Conservation (phyloP, 176 grass and related monocot genomes). For the Raddia guianensis region DNA sequence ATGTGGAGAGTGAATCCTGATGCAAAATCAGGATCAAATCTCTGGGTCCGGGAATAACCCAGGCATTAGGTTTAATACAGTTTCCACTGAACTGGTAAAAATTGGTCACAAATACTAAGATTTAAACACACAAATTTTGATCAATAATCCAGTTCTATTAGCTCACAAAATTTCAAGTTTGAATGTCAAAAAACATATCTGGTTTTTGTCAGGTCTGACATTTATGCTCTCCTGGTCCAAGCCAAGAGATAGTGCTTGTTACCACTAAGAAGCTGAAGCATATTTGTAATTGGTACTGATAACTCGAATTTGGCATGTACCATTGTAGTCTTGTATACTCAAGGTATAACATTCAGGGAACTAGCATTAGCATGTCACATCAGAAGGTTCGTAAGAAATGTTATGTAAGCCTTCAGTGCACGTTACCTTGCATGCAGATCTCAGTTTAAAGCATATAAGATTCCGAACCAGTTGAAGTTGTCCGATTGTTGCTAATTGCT, state of each 20-base stretch:
- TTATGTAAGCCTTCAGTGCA: conserved; percentile 9
- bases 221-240: conserved; percentile 7
- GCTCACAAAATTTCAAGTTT: background rate
- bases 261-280: background rate
- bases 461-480: conserved; percentile 68
- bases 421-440: conserved; percentile 64
- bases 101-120: background rate
- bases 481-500: conserved; percentile 73
- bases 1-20: conserved; percentile 3
- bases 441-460: conserved; percentile 64
- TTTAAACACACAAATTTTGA: background rate
- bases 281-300: background rate
- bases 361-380: background rate
- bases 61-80: background rate
- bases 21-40: conserved; percentile 12
- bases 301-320: background rate
- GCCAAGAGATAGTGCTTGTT: background rate
- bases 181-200: background rate
- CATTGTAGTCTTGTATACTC: background rate
- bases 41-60: background rate
- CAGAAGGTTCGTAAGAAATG: conserved; percentile 3
- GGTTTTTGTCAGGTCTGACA: background rate
- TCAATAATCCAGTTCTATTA: background rate
- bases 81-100: background rate
- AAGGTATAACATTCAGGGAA: background rate